Evolutionary conservation across 768 basidiomycete species (phyloP), one percentile per base, ranked within the genome.

Genomic region (Rhizopogon salebrosus): DNA sequence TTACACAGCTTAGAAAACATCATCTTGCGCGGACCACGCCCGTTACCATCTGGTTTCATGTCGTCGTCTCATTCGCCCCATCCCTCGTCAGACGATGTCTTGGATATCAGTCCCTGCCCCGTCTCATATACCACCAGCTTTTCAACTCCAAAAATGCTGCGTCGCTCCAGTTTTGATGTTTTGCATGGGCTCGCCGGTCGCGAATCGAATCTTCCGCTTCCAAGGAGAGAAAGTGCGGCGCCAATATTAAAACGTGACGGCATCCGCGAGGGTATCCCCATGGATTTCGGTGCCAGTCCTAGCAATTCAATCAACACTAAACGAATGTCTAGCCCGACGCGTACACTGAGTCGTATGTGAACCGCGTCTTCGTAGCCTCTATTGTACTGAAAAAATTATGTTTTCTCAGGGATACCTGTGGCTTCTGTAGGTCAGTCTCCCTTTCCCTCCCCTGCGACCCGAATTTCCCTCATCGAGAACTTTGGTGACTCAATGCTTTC

Each of bases 281-380:
- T 80, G 63, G 73, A 71, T 35, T 84, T 85, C 55, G 74, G 70
- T 10, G 62, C 63, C 24, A 62, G 70, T 37, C 62, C 77, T 22
- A 68, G 71, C 11, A 75, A 68, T 45, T 69, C 70, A 41, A 64
- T 66, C 6, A 52, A 64, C 23, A 60, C 74, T 61, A 84, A 81
- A 65, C 80, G 88, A 31, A 65, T 72, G 34, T 75, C 81, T 6
- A 91, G 88, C 63, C 89, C 89, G 50, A 90, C 86, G 6, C 76
- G 89, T 35, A 87, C 86, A 42, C 72, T 89, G 36, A 89, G 88
- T 72, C 85, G 89, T 90, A 74, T 63, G 89, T 83, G 50, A 45
- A 52, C 55, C 57, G 45, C 58, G 39, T 14, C 27, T 49, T 51
- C 26, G 50, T 49, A 23, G 23, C 14, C 34, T 37, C 22, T 34